Evolutionary conservation across 2,329 filamentous ascomycete genomes (phyloP), one percentile per base, ranked within the genome.

Genomic region (Sclerotinia trifoliorum): DNA sequence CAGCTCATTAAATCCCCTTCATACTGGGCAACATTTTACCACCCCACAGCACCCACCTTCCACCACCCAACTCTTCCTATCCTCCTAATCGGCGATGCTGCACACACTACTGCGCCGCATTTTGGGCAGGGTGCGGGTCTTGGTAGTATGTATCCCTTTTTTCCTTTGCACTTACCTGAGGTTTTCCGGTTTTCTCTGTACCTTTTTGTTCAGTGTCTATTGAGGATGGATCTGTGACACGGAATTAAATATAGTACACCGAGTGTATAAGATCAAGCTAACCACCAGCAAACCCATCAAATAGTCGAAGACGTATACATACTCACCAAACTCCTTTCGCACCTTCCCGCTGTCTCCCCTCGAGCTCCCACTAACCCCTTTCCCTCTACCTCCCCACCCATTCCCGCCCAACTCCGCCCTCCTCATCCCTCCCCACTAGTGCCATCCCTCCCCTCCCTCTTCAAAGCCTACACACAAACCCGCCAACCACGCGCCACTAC

Each of bases 281-380:
- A 60, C 6, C 7, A 35, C 1, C 35, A 32, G 5, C 32, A 32
- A 32, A 32, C 7, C 35, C 5, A 35, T 2, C 3, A 1, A 42
- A 15, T 10, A 62, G 58, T 62, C 29, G 44, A 62, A 62, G 58
- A 62, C 42, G 58, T 62, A 24, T 62, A 62, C 5, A 62, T 62
- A 7, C 58, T 62, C 44, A 49, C 21, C 0, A 62, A 21, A 11
- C 44, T 62, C 2, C 58, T 62, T 10, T 62, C 46, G 0, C 44
- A 35, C 0, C 58, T 62, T 24, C 29, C 46, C 29, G 13, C 19
- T 21, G 35, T 4, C 54, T 24, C 13, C 21, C 32, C 21, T 21
- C 10, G 0, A 2, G 19, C 21, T 32, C 6, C 32, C 19, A 5
- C 11, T 17, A 29, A 11, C 26, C 4, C 54, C 13, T 2, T 21